Evolutionary conservation across 225 moss, liverwort and hornwort genomes (phyloP).

Genomic region (Sphagnum contortum): DNA sequence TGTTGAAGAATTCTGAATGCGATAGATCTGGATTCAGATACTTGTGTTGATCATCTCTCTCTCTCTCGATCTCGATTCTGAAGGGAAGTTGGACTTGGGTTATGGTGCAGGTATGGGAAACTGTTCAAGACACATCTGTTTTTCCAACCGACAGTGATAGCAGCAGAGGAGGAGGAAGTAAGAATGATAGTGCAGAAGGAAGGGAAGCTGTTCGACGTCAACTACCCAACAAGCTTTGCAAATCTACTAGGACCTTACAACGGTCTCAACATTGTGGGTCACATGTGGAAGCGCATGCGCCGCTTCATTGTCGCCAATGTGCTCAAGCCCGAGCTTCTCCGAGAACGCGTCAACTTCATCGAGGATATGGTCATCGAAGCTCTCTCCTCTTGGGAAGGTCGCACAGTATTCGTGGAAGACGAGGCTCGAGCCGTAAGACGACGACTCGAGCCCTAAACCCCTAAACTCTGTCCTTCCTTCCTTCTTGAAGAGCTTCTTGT

Average conservation of each 20-base stretch:
- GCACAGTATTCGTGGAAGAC: slow-evolving; percentile 31
- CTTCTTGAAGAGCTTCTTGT: neutral
- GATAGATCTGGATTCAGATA: too few relatives aligned
- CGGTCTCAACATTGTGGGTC: slow-evolving; percentile 34
- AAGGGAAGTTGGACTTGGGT: too few relatives aligned
- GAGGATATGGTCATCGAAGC: slow-evolving; percentile 33
- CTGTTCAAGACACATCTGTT: too few relatives aligned
- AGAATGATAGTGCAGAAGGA: slow-evolving; percentile 49
- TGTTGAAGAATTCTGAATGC: too few relatives aligned
- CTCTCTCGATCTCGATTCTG: too few relatives aligned
- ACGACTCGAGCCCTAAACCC: too few relatives aligned
- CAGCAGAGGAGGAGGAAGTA: slow-evolving; percentile 33
- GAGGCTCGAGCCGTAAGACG: slow-evolving; percentile 33
- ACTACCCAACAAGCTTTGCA: slow-evolving; percentile 46
- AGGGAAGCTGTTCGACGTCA: slow-evolving; percentile 36
- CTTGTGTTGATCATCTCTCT: too few relatives aligned
- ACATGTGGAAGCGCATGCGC: slow-evolving; percentile 44
- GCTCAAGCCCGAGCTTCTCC: slow-evolving; percentile 34
- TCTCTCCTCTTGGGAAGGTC: slow-evolving; percentile 22
- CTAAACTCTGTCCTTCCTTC: too few relatives aligned
- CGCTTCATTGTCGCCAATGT: slow-evolving; percentile 25
- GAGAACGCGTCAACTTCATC: slow-evolving; percentile 22
- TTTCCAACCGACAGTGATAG: slow-evolving; percentile 10
- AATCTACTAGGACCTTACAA: slow-evolving; percentile 44
- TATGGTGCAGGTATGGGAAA: too few relatives aligned